Conservation (phyloP, 805 yeast genomes). For the Kuraishia borneana region DNA sequence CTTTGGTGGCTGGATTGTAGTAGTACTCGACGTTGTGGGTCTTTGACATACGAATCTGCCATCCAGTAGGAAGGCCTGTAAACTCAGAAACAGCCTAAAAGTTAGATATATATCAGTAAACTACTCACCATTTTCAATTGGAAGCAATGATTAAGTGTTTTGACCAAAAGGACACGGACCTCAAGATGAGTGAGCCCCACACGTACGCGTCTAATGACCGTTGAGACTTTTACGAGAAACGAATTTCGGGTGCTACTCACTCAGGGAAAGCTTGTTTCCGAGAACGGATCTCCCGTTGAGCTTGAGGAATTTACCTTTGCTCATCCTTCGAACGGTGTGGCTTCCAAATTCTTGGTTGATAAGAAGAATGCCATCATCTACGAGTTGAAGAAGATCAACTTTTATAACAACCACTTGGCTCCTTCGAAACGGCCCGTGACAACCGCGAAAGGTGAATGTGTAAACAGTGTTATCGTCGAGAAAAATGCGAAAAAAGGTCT, state of each 20-base stretch:
- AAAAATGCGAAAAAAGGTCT: conserved; percentile 11
- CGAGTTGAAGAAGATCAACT: conserved; percentile 27
- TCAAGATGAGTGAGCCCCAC: not conserved
- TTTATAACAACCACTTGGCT: conserved; percentile 22
- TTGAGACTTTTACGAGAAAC: not conserved
- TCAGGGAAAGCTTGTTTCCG: not conserved
- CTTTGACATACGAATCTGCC: conserved; percentile 73
- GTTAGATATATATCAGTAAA: not conserved
- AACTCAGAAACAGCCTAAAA: not conserved
- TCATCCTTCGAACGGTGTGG: not conserved
- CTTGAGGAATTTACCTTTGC: not conserved
- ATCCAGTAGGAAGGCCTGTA: conserved; percentile 78
- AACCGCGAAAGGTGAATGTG: conserved; percentile 18
- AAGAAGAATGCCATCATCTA: conserved; percentile 14
- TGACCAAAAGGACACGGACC: not conserved
- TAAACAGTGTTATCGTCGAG: conserved; percentile 28
- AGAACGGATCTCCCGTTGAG: not conserved
- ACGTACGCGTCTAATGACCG: no score
- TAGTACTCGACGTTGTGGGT: conserved; percentile 81
- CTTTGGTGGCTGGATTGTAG: conserved; percentile 55
- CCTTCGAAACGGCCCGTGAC: conserved; percentile 16
- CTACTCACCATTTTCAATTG: not conserved
- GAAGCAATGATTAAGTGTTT: no score
- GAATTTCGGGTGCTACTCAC: not conserved
- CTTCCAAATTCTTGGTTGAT: not conserved